Percentiles rank a stretch among this genome's conserved stretches.
phyloP scores from a whole-genome alignment of 208 protist genomes.

The Crithidia fasciculata region DNA sequence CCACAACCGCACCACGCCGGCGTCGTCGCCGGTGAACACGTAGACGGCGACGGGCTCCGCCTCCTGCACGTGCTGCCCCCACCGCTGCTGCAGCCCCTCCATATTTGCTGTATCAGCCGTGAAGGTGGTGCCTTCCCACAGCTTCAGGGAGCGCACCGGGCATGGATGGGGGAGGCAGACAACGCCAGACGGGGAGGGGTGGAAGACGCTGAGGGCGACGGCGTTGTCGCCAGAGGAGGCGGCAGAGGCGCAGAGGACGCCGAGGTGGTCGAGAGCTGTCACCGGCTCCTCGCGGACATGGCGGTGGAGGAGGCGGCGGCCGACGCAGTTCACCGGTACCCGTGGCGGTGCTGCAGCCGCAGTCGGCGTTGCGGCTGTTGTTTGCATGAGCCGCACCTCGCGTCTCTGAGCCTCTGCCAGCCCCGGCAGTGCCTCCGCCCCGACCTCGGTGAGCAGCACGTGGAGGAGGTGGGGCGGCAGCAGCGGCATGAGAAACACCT shows the following conservation, averaged over 20 bases:
- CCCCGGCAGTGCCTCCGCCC: conserved; percentile 9
- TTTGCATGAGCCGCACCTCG: conserved; percentile 1
- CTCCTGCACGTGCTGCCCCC: conserved; percentile 14
- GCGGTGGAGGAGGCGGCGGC: conserved; percentile 60
- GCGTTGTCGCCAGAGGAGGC: conserved; percentile 34
- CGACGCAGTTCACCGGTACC: conserved; percentile 48
- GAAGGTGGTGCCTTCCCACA: conserved; percentile 75
- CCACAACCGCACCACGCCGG: conserved; percentile 71
- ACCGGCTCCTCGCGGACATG: conserved; percentile 65
- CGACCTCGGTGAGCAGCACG: conserved; percentile 14
- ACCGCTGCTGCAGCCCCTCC: conserved; percentile 23
- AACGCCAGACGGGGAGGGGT: conserved; percentile 48
- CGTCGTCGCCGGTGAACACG: conserved; percentile 68
- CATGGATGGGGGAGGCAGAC: conserved; percentile 52
- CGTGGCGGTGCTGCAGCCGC: not conserved
- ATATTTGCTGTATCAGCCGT: not conserved
- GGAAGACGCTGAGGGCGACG: conserved; percentile 72
- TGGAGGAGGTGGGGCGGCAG: conserved; percentile 57
- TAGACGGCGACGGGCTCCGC: conserved; percentile 69
- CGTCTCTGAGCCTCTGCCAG: not conserved
- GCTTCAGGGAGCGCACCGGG: conserved; percentile 47
- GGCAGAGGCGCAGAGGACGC: conserved; percentile 58
- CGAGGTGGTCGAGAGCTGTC: conserved; percentile 46
- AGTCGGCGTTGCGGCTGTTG: not conserved
- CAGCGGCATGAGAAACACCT: conserved; percentile 62